These are phyloP conservation scores for Stachybotrys chartarum DNA, from an alignment of 2,329 filamentous ascomycete genomes.

Conservation along the genomic window DNA sequence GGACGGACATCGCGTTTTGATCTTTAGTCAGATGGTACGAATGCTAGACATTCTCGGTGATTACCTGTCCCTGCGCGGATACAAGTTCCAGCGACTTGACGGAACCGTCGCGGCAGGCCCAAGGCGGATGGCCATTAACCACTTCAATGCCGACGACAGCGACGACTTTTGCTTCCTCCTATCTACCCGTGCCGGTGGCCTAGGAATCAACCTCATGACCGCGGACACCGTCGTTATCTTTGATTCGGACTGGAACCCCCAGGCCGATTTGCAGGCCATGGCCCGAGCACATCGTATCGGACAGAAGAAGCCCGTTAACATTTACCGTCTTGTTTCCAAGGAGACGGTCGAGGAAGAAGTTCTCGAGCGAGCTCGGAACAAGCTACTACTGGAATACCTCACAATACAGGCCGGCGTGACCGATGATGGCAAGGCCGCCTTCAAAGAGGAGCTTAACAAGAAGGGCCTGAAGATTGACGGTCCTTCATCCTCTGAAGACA, in stretches of 20 bases:
- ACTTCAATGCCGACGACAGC: slow-evolving; percentile 95
- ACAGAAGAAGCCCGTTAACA: slow-evolving; percentile 90
- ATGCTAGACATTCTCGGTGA: slow-evolving; percentile 96
- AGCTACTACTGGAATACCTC: slow-evolving; percentile 93
- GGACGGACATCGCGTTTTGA: slow-evolving; percentile 90
- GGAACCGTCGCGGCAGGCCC: slow-evolving; percentile 87
- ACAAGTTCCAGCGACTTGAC: slow-evolving; percentile 90
- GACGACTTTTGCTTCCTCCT: slow-evolving; percentile 94
- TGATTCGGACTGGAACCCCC: slow-evolving; percentile 98
- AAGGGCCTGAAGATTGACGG: slow-evolving; percentile 69
- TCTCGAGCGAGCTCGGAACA: slow-evolving; percentile 90
- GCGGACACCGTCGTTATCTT: slow-evolving; percentile 97
- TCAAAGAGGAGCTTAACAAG: slow-evolving; percentile 68
- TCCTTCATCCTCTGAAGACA: slow-evolving; percentile 87
- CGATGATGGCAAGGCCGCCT: slow-evolving; percentile 82
- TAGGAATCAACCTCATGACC: slow-evolving; percentile 99
- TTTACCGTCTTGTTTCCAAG: slow-evolving; percentile 94
- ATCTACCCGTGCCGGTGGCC: slow-evolving; percentile 88
- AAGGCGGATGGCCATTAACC: slow-evolving; percentile 89
- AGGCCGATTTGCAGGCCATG: slow-evolving; percentile 97
- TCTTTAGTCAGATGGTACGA: slow-evolving; percentile 99
- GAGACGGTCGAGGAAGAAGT: slow-evolving; percentile 98
- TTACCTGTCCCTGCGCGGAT: slow-evolving; percentile 87
- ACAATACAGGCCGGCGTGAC: slow-evolving; percentile 96
- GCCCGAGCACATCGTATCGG: slow-evolving; percentile 96